These are phyloP conservation scores for Xylariaceae sp. DNA, from an alignment of 2,329 filamentous ascomycete genomes.

Conservation along the genomic window DNA sequence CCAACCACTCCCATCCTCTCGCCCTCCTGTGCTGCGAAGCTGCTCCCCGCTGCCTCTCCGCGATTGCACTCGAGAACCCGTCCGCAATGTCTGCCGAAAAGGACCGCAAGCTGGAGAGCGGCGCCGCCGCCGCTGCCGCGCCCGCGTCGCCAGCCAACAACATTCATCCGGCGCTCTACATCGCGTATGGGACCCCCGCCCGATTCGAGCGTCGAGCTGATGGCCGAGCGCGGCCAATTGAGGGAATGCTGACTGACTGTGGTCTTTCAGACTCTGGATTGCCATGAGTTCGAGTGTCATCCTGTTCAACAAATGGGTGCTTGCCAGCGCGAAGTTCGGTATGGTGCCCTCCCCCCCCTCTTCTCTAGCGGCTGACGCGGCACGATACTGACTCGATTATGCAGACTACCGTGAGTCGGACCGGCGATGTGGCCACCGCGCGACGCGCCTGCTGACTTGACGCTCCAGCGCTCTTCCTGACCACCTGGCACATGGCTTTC, in stretches of 20 bases:
- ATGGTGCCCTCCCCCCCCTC: conserved; percentile 29
- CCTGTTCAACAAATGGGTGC: conserved; percentile 89
- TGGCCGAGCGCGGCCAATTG: no score
- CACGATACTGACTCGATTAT: conserved; percentile 2
- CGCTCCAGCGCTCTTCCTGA: conserved; percentile 47
- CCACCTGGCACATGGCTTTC: conserved; percentile 62
- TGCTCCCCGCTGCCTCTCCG: no score
- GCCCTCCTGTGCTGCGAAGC: no score
- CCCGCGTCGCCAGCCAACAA: conserved; percentile 8
- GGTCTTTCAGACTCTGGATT: conserved; percentile 60
- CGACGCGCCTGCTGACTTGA: conserved; percentile 3
- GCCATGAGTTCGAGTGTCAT: conserved; percentile 79
- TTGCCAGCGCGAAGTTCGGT: conserved; percentile 69
- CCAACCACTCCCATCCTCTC: no score
- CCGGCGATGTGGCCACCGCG: neutral
- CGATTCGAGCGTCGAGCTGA: neutral
- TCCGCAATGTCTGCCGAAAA: no score
- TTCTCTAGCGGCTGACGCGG: conserved; percentile 1
- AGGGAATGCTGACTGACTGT: conserved; percentile 4
- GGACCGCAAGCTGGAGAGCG: conserved; percentile 19
- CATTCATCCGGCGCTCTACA: conserved; percentile 19
- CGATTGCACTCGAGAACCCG: no score
- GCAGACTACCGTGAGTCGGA: conserved; percentile 17
- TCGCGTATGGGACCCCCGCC: conserved; percentile 13
- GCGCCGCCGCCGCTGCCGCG: conserved; percentile 11